Percentiles rank a stretch among this genome's conserved stretches.
Conservation (phyloP, 805 yeast species). For the Danielia oregonensis region DNA sequence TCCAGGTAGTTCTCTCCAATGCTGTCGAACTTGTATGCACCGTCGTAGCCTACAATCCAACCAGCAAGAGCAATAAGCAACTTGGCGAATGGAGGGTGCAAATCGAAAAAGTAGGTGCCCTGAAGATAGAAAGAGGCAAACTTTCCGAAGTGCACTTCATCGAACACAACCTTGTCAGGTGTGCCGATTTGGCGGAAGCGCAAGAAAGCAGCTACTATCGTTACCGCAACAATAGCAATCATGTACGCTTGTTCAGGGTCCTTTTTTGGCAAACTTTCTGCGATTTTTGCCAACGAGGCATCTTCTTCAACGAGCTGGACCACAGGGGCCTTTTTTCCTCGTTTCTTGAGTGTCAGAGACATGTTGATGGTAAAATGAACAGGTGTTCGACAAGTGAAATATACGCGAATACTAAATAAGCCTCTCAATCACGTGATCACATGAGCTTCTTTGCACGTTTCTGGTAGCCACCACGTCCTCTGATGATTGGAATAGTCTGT, state of each 20-base stretch:
- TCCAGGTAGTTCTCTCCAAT: slow-evolving; percentile 79
- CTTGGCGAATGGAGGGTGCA: slow-evolving; percentile 98
- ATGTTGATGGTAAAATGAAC: slow-evolving; percentile 10
- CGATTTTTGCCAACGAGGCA: slow-evolving; percentile 1
- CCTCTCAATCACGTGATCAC: slow-evolving; percentile 13
- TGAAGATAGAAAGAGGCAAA: slow-evolving; percentile 83
- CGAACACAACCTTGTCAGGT: slow-evolving; percentile 78
- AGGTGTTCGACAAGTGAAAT: not conserved
- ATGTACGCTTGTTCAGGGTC: slow-evolving; percentile 31
- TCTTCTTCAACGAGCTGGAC: slow-evolving; percentile 1
- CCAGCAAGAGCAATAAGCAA: slow-evolving; percentile 88
- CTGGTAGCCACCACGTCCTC: slow-evolving; percentile 44
- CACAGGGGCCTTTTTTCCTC: slow-evolving; percentile 23
- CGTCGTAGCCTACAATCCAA: slow-evolving; percentile 83
- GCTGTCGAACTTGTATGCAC: slow-evolving; percentile 85
- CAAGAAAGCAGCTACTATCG: slow-evolving; percentile 43
- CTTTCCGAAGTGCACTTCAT: slow-evolving; percentile 85
- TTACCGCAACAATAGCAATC: slow-evolving; percentile 34
- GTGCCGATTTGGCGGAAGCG: slow-evolving; percentile 60
- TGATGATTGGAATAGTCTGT: slow-evolving; percentile 26
- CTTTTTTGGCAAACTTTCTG: slow-evolving; percentile 3
- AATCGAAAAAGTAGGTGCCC: slow-evolving; percentile 89
- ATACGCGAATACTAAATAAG: not conserved
- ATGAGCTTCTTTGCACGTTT: slow-evolving; percentile 37
- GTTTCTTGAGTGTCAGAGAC: slow-evolving; percentile 27